Evolutionary conservation across 2,329 filamentous ascomycete species (phyloP), one percentile per base, ranked within the genome.

Genomic region (Fusarium anthophilum): DNA sequence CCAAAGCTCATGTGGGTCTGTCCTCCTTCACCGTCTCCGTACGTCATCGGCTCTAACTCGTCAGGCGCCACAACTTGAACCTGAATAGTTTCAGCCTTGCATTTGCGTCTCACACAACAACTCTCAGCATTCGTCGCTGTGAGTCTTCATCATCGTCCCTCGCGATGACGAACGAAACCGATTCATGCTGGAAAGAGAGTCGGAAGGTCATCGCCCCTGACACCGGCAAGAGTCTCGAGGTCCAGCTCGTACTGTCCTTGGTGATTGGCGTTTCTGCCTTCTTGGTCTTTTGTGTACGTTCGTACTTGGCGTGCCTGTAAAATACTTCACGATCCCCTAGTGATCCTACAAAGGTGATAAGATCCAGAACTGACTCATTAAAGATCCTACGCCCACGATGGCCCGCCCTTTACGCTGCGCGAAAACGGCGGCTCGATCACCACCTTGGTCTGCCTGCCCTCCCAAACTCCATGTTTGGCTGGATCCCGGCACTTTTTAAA

Each of bases 301-400:
- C 12, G 14, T 41, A 41, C 45, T 28, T n/a, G 39, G 44, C 48
- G 32, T 28, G 38, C 48, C 24, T 20, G 37, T 8, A 12, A 44
- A 17, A 4, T 9, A 1, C 55, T 37, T 13, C 18, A 48, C 35
- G n/a, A 26, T 9, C 32, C 44, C n/a, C 20, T 5, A 8, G 13
- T n/a, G 12, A 17, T 15, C 9, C 9, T 17, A 13, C 5, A 7
- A 26, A 26, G 22, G 45, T 8, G n/a, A 24, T 26, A 24, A 38
- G n/a, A 9, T 6, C 30, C 12, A 13, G 8, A 26, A 7, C 66
- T 75, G 35, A 75, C 14, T 7, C 2, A 18, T 6, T 37, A 38
- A 24, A 96, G 94, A 86, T 95, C 54, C 86, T 99, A 32, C 92
- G 96, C 55, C 95, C 95, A 74, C 91, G 94, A 90, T 99, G 96